Evolutionary conservation across 768 basidiomycete species (phyloP).

Genomic region (Kwoniella sp.): DNA sequence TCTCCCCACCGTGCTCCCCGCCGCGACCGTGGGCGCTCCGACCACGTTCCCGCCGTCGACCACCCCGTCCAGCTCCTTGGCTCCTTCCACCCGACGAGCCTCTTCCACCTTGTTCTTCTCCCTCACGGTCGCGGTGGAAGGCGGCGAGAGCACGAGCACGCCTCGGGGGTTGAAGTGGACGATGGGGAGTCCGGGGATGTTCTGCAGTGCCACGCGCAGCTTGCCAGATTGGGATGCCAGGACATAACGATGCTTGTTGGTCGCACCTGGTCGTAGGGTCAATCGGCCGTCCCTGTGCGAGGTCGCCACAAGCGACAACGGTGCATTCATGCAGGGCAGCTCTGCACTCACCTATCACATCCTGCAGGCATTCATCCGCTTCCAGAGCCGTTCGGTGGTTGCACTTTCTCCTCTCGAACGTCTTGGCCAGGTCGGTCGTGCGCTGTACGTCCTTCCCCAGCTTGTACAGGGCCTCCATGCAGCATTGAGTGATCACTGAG

Average conservation of each 20-base stretch:
- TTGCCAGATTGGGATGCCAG: slow-evolving; percentile 75
- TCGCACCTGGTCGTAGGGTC: slow-evolving; percentile 39
- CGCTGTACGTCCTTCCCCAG: slow-evolving; percentile 69
- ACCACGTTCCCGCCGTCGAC: slow-evolving; percentile 33
- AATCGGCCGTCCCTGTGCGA: too few relatives aligned
- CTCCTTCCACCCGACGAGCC: slow-evolving; percentile 51
- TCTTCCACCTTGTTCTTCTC: slow-evolving; percentile 67
- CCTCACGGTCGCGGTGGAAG: slow-evolving; percentile 68
- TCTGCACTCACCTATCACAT: slow-evolving; percentile 68
- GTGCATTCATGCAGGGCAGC: too few relatives aligned
- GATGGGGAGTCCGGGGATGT: slow-evolving; percentile 78
- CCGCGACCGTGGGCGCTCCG: slow-evolving; percentile 1
- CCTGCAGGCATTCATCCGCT: slow-evolving; percentile 74
- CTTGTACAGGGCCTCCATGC: slow-evolving; percentile 86
- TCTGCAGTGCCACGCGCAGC: slow-evolving; percentile 66
- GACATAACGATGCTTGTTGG: slow-evolving; percentile 89
- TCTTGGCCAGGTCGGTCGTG: slow-evolving; percentile 82
- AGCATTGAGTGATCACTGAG: slow-evolving; percentile 98
- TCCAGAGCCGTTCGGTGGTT: slow-evolving; percentile 83
- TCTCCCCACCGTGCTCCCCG: slow-evolving; percentile 4
- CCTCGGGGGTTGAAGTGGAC: slow-evolving; percentile 79
- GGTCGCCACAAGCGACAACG: too few relatives aligned
- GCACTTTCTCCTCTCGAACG: slow-evolving; percentile 87
- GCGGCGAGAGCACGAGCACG: slow-evolving; percentile 89
- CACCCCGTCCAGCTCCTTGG: slow-evolving; percentile 15